These are phyloP conservation scores for Pisolithus sp. DNA, from an alignment of 768 basidiomycete species.

Conservation along the genomic window DNA sequence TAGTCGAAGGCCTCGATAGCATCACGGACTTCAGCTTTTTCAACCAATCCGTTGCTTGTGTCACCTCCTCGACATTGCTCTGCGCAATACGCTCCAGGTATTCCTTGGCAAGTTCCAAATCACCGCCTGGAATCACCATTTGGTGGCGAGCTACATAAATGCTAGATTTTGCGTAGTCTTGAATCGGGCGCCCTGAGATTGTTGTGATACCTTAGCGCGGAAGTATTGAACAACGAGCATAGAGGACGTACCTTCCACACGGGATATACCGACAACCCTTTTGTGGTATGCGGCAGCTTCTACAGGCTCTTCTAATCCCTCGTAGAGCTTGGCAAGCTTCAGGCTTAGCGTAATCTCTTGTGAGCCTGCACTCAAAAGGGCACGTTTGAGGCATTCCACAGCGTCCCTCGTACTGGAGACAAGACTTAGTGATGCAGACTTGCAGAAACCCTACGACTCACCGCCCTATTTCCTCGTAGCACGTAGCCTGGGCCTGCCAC, in stretches of 20 bases:
- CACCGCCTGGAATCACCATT: conserved; percentile 52
- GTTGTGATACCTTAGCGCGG: conserved; percentile 11
- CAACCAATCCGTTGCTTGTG: conserved; percentile 63
- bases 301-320: conserved; percentile 54
- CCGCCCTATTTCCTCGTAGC: conserved; percentile 90
- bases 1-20: conserved; percentile 12
- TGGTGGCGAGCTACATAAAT: conserved; percentile 80
- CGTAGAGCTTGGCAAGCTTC: conserved; percentile 69
- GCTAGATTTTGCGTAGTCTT: conserved; percentile 80
- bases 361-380: conserved; percentile 74
- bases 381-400: conserved; percentile 86
- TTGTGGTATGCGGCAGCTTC: conserved; percentile 78
- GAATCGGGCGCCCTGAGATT: conserved; percentile 54
- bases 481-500: conserved; percentile 92
- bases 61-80: conserved; percentile 81
- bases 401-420: conserved; percentile 71
- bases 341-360: conserved; percentile 68
- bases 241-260: conserved; percentile 36
- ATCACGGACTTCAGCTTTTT: conserved; percentile 44
- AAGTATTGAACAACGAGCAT: background rate
- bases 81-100: conserved; percentile 67
- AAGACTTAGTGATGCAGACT: background rate
- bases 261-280: conserved; percentile 64
- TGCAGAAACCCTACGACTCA: conserved; percentile 26
- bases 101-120: conserved; percentile 63